Evolutionary conservation across 352 stramenopile genomes (phyloP).

Genomic region (Phytopythium mirpurense): DNA sequence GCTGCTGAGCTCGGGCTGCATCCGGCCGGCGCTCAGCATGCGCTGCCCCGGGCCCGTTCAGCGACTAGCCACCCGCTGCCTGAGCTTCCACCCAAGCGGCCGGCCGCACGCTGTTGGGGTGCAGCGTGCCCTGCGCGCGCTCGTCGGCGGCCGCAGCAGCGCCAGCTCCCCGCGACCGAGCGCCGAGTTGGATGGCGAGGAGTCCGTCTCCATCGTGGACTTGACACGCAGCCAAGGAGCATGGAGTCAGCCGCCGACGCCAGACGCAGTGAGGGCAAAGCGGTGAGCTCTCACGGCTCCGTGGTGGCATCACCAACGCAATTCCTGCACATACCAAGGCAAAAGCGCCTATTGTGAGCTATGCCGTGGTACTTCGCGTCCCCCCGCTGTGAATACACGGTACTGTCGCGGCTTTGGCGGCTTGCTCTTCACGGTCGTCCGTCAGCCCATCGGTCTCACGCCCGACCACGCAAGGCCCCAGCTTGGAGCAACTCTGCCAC

Average conservation of each 20-base stretch:
- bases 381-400: too few species aligned
- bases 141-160: slow-evolving; percentile 24
- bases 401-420: too few species aligned
- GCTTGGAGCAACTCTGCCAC: too few species aligned
- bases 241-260: too few species aligned
- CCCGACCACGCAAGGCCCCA: too few species aligned
- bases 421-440: too few species aligned
- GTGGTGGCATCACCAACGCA: too few species aligned
- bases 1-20: slow-evolving; percentile 39
- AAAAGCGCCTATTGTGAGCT: too few species aligned
- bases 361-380: too few species aligned
- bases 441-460: too few species aligned
- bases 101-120: slow-evolving; percentile 31
- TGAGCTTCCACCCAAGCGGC: slow-evolving; percentile 39
- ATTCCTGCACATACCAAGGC: too few species aligned
- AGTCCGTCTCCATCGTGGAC: not conserved
- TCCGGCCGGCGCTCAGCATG: slow-evolving; percentile 34
- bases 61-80: slow-evolving; percentile 34
- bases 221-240: not conserved
- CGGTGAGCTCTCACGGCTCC: too few species aligned
- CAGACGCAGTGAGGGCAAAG: not conserved
- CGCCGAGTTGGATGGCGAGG: not conserved
- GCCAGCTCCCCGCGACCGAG: slow-evolving; percentile 4
- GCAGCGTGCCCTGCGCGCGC: slow-evolving; percentile 32
- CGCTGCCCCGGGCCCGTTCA: slow-evolving; percentile 43